Evolutionary conservation across 176 grass and related monocot species (phyloP), one percentile per base, ranked within the genome.

Genomic region (Puccinellia tenuiflora): DNA sequence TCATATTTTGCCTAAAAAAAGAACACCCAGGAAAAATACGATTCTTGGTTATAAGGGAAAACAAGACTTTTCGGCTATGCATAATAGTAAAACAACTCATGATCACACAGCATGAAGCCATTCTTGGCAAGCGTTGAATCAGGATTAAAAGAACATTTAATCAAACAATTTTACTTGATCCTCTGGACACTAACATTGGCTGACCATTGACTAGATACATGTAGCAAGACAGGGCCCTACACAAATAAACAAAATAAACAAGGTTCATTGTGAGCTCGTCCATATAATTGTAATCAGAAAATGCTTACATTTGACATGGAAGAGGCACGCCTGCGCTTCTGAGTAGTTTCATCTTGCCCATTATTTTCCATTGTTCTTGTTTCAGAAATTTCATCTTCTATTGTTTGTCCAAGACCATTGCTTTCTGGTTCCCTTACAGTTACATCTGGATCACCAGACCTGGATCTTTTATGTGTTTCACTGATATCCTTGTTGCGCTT

Each of bases 291-390:
- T 7, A 46, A 79, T 45, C 42, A 57, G 15, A 9, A 25, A 68
- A 81, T 82, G 84, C 86, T 94, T 75, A 94, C 88, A 81, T 68
- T 4, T 12, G 51, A 75, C 15, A 75, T 17, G 31, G 67, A 55
- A 8, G 63, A 85, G 35, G 38, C 52, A 42, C 46, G 33, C 55
- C 75, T 81, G 18, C 79, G 85, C 69, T 88, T 94, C 42, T 85
- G 84, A 40, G 28, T 73, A 69, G 28, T 42, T 11, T 56, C 76
- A 77, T 61, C 65, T 28, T 85, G 48, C 28, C 60, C 60, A 85
- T 52, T 65, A 52, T 53, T 28, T 60, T 60, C 24, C 24, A 52
- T 18, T 7, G 16, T 52, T 52, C 21, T 20, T 20, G 50, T 20
- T 18, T 52, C 50, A 52, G 50, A 52, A 52, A 52, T 52, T n/a